Evolutionary conservation across 2,329 filamentous ascomycete genomes (phyloP).

Genomic region (Aspergillus sp.): DNA sequence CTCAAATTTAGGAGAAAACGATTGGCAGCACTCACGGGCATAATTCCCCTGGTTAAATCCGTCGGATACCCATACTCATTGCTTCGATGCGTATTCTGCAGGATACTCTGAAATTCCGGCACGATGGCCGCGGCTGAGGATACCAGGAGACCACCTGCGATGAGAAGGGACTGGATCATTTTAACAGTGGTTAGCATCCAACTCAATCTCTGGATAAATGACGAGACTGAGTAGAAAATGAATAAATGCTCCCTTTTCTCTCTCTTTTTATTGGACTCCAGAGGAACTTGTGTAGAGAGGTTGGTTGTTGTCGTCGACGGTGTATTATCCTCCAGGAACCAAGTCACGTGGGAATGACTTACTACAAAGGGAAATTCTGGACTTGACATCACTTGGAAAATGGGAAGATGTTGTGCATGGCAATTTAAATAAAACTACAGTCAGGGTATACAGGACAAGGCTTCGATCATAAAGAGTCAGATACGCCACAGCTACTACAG

Average conservation of each 20-base stretch:
- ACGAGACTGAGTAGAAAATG: not conserved
- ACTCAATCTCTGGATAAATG: not conserved
- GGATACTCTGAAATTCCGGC: conserved; percentile 46
- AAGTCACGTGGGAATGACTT: conserved; percentile 1
- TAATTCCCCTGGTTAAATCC: conserved; percentile 51
- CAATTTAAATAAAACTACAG: too few species aligned
- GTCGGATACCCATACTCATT: conserved; percentile 53
- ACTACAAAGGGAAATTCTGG: too few species aligned
- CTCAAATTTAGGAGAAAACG: not conserved
- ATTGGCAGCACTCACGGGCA: conserved; percentile 40
- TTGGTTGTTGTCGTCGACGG: not conserved
- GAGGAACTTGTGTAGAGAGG: not conserved
- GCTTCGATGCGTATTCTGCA: conserved; percentile 46
- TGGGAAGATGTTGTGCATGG: too few species aligned
- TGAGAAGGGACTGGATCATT: not conserved
- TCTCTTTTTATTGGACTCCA: not conserved
- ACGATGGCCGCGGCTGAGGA: conserved; percentile 15
- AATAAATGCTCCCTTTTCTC: not conserved
- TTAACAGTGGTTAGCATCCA: not conserved
- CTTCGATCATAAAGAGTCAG: too few species aligned
- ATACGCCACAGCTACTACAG: not conserved
- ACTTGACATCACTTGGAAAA: too few species aligned
- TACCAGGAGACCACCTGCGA: conserved; percentile 13
- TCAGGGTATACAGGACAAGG: too few species aligned
- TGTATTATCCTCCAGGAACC: not conserved